Conservation (phyloP, 495 filamentous ascomycete species). For the Evernia prunastri region DNA sequence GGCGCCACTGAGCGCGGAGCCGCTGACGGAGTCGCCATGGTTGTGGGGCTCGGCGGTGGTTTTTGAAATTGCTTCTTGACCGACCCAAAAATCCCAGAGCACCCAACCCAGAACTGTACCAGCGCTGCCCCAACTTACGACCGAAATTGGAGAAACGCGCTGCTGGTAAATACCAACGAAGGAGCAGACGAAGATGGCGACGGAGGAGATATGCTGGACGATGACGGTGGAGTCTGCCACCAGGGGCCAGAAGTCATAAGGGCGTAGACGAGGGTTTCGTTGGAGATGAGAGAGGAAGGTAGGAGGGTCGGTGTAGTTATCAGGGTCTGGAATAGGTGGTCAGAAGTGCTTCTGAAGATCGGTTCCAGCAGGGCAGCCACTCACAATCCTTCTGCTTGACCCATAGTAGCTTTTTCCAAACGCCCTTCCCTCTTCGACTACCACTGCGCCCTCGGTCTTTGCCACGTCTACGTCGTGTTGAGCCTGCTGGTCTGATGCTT, state of each 20-base stretch:
- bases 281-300: conserved; percentile 93
- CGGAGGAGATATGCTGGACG: conserved; percentile 90
- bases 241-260: conserved; percentile 97
- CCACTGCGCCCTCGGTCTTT: conserved; percentile 49
- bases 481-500: conserved; percentile 28
- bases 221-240: conserved; percentile 95
- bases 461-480: conserved; percentile 37
- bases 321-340: conserved; percentile 61
- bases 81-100: conserved; percentile 84
- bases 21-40: conserved; percentile 40
- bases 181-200: conserved; percentile 88
- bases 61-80: conserved; percentile 45
- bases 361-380: too few species aligned
- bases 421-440: conserved; percentile 57
- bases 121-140: conserved; percentile 76
- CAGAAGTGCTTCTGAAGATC: too few species aligned
- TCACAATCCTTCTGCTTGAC: conserved; percentile 85
- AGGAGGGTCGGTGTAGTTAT: conserved; percentile 95
- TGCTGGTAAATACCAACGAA: conserved; percentile 87
- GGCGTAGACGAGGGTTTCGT: conserved; percentile 85
- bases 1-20: conserved; percentile 34
- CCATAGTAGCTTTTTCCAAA: conserved; percentile 95
- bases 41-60: conserved; percentile 28
- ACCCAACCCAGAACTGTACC: conserved; percentile 84
- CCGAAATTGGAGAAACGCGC: conserved; percentile 73